Evolutionary conservation across 108 stramenopile species (phyloP).

Genomic region (Skeletonema marinoi): DNA sequence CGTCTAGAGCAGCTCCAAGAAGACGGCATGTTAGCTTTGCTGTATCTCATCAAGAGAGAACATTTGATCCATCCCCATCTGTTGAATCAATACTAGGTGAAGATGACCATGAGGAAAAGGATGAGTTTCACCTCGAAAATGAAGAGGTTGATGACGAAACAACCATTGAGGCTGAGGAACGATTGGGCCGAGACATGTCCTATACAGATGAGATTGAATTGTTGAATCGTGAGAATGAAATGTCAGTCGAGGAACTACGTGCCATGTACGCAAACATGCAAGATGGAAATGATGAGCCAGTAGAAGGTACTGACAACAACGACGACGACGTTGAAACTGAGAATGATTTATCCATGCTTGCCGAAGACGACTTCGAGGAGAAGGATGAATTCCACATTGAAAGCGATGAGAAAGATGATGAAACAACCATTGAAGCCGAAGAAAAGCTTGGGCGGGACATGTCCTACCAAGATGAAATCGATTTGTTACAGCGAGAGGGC

Average conservation of each 20-base stretch:
- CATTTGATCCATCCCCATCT: constrained; percentile 17
- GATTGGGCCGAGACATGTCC: constrained; percentile 57
- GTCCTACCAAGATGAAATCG: constrained; percentile 58
- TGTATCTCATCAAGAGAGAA: constrained; percentile 5
- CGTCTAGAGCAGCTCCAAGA: constrained; percentile 2
- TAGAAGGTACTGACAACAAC: constrained; percentile 37
- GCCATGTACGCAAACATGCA: constrained; percentile 53
- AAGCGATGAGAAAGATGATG: constrained; percentile 58
- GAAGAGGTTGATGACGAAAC: constrained; percentile 72
- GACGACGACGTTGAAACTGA: constrained; percentile 18
- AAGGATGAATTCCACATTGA: constrained; percentile 59
- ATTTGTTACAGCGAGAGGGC: constrained; percentile 54
- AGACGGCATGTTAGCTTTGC: constrained; percentile 19
- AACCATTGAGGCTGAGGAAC: constrained; percentile 65
- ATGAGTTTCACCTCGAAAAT: constrained; percentile 54
- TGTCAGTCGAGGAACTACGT: constrained; percentile 55
- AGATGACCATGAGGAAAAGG: constrained; percentile 52
- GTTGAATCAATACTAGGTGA: constrained; percentile 14
- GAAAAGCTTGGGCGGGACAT: constrained; percentile 63
- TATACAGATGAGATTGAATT: constrained; percentile 57
- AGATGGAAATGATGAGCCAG: constrained; percentile 56
- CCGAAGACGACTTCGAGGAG: constrained; percentile 49
- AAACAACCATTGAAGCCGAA: constrained; percentile 70
- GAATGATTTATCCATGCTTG: constrained; percentile 8
- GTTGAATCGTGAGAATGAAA: constrained; percentile 61